A percentile compares a stretch with the other conserved stretches of the same genome.
Conservation (phyloP, 768 basidiomycete genomes). For the Tricholoma sp. region DNA sequence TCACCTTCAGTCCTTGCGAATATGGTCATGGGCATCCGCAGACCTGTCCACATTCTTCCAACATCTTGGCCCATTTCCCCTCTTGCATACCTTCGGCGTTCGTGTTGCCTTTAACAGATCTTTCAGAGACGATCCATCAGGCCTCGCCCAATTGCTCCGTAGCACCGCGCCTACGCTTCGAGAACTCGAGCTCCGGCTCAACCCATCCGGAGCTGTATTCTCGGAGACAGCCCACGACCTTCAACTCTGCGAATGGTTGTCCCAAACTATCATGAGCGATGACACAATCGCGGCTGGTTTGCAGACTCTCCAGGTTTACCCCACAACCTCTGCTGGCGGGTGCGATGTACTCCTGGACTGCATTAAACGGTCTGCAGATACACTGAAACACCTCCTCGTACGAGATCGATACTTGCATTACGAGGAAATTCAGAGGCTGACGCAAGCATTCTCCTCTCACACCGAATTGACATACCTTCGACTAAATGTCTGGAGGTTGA, state of each 20-base stretch:
- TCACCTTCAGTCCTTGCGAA: conserved; percentile 28
- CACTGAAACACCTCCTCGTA: conserved; percentile 30
- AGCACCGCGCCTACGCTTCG: conserved; percentile 26
- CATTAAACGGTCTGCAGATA: conserved; percentile 26
- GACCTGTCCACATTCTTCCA: conserved; percentile 39
- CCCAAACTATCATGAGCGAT: conserved; percentile 20
- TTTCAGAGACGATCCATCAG: conserved; percentile 28
- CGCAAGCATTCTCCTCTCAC: conserved; percentile 21
- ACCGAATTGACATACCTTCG: conserved; percentile 23
- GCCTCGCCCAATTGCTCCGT: conserved; percentile 29
- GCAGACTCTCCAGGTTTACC: conserved; percentile 36
- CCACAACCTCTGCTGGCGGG: conserved; percentile 28
- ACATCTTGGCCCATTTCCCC: conserved; percentile 26
- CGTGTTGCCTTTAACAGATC: conserved; percentile 37
- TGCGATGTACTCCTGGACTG: conserved; percentile 29
- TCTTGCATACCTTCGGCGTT: conserved; percentile 27
- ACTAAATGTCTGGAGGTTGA: conserved; percentile 30
- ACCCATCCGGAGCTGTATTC: conserved; percentile 28
- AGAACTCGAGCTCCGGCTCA: conserved; percentile 33
- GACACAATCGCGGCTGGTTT: conserved; percentile 24
- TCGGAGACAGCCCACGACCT: conserved; percentile 22
- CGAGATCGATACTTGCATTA: conserved; percentile 35
- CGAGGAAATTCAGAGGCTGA: conserved; percentile 25
- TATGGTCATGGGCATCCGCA: conserved; percentile 36
- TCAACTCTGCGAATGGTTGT: conserved; percentile 32